A percentile compares a stretch with the other conserved stretches of the same genome.
These are phyloP conservation scores for Mortierella sp. DNA, from an alignment of 371 early-diverging fungal genomes.

Conservation along the genomic window DNA sequence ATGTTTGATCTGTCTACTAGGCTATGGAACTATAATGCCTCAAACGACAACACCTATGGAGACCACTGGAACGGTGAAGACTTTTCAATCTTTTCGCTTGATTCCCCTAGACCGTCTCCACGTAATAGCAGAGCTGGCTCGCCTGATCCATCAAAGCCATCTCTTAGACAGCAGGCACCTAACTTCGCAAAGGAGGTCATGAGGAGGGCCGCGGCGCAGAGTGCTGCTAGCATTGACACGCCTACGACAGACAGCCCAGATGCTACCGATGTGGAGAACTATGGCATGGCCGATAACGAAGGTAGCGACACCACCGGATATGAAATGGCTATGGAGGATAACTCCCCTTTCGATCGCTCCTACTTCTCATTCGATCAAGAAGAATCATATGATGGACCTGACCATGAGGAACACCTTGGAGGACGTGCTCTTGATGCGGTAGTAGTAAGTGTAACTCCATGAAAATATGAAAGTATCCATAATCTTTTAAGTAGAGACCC, in stretches of 20 bases:
- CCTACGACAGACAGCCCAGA: background rate
- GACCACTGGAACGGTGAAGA: constrained; percentile 95
- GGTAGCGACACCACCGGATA: background rate
- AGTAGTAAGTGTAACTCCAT: constrained; percentile 60
- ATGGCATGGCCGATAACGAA: background rate
- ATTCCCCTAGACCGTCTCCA: constrained; percentile 37
- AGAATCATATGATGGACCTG: constrained; percentile 46
- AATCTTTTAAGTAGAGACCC: background rate
- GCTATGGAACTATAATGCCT: constrained; percentile 87
- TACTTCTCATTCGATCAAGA: constrained; percentile 33
- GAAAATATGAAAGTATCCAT: background rate
- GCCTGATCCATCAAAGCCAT: background rate
- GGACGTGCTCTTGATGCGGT: constrained; percentile 87
- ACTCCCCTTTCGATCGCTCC: constrained; percentile 43
- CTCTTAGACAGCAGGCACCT: constrained; percentile 34
- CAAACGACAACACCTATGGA: constrained; percentile 81
- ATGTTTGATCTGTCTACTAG: constrained; percentile 75
- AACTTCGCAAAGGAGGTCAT: constrained; percentile 50
- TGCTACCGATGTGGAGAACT: background rate
- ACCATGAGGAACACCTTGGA: constrained; percentile 72
- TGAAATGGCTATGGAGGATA: constrained; percentile 8
- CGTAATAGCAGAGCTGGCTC: background rate
- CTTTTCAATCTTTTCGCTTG: constrained; percentile 80
- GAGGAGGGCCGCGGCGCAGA: constrained; percentile 28
- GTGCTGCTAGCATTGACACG: background rate